Evolutionary conservation across 306 rosid species (phyloP).

Genomic region (Fagus crenata): DNA sequence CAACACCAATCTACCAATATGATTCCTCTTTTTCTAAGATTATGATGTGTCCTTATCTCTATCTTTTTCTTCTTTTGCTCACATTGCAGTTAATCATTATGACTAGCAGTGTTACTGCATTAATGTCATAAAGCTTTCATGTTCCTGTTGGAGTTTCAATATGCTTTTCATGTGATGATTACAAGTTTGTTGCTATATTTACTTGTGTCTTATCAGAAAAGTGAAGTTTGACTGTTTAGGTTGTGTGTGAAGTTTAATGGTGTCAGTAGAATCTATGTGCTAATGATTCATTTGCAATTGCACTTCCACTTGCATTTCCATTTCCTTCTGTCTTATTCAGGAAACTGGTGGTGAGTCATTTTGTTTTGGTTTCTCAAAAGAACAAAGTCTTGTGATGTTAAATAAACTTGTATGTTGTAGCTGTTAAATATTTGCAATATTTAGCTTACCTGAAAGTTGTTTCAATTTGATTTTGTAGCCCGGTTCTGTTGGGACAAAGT

Average conservation of each 20-base stretch:
- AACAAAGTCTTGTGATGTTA: constrained; percentile 4
- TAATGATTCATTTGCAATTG: background rate
- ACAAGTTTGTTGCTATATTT: background rate
- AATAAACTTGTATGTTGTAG: constrained; percentile 19
- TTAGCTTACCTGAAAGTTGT: constrained; percentile 37
- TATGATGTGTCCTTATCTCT: background rate
- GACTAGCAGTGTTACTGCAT: background rate
- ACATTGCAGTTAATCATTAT: background rate
- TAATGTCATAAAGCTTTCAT: background rate
- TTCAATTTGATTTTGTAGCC: constrained; percentile 71
- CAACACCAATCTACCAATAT: too few species aligned
- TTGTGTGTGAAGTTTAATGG: background rate
- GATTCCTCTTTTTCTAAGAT: too few species aligned
- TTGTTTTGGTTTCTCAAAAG: constrained; percentile 7
- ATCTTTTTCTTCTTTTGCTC: background rate
- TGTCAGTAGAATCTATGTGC: background rate
- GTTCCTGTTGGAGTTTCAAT: background rate
- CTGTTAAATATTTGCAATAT: constrained; percentile 15
- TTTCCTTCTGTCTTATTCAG: background rate
- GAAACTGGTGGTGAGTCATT: background rate
- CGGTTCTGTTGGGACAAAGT: constrained; percentile 63
- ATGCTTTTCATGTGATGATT: background rate
- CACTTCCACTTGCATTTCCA: background rate
- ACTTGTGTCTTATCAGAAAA: background rate
- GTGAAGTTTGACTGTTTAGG: background rate